A percentile compares a stretch with the other conserved stretches of the same genome.
phyloP scores from a whole-genome alignment of 495 filamentous ascomycete genomes.

The Penicillium herquei region DNA sequence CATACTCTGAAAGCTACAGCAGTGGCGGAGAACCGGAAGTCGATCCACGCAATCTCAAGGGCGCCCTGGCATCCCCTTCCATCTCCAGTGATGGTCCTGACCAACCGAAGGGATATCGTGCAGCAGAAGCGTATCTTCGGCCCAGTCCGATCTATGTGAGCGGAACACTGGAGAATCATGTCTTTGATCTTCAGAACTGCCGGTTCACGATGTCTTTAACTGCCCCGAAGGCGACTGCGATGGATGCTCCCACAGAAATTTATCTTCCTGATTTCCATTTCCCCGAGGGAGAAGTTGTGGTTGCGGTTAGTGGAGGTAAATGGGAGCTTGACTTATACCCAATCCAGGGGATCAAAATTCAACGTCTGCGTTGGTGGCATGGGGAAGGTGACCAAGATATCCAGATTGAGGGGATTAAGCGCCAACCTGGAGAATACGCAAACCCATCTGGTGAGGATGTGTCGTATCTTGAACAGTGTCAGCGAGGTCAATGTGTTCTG shows the following conservation, averaged over 20 bases:
- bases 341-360: constrained; percentile 61
- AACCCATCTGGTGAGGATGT: constrained; percentile 52
- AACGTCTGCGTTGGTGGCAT: constrained; percentile 88
- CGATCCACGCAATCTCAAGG: constrained; percentile 69
- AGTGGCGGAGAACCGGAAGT: constrained; percentile 56
- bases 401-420: constrained; percentile 71
- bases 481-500: constrained; percentile 47
- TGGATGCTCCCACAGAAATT: constrained; percentile 73
- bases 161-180: constrained; percentile 63
- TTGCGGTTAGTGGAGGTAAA: constrained; percentile 80
- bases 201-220: constrained; percentile 68
- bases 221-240: constrained; percentile 46
- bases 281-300: constrained; percentile 62
- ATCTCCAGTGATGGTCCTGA: constrained; percentile 60
- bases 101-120: constrained; percentile 69
- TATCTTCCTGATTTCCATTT: constrained; percentile 95
- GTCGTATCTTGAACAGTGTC: constrained; percentile 61
- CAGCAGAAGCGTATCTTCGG: constrained; percentile 87
- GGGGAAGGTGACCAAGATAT: constrained; percentile 77
- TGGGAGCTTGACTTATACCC: constrained; percentile 80
- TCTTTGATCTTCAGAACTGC: constrained; percentile 76
- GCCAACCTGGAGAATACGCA: constrained; percentile 47
- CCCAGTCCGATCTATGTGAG: constrained; percentile 76
- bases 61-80: constrained; percentile 66
- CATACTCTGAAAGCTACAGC: constrained; percentile 56